phyloP scores from a whole-genome alignment of 495 filamentous ascomycete genomes.

The Trichoderma orchidacearum region DNA sequence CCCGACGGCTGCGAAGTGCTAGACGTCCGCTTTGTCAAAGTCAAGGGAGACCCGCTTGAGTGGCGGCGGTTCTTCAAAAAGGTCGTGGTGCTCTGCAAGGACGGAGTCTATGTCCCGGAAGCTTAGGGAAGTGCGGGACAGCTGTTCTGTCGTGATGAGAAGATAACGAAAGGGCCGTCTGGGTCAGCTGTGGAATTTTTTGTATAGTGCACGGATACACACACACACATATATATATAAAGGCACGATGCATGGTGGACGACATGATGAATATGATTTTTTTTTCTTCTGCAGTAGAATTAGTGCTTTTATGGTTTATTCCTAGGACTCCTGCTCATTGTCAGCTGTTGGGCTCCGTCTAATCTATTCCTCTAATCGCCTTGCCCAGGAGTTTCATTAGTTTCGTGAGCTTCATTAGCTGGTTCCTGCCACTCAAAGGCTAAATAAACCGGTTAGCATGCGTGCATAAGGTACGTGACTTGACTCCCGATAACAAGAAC shows the following conservation, averaged over 20 bases:
- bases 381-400: not conserved
- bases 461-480: too few species aligned
- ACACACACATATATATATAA: not conserved
- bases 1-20: conserved; percentile 45
- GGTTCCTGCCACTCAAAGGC: not conserved
- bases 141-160: not conserved
- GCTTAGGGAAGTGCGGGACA: conserved; percentile 12
- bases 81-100: conserved; percentile 69
- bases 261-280: not conserved
- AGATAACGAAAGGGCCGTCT: not conserved
- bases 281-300: too few species aligned
- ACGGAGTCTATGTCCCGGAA: conserved; percentile 51
- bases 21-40: conserved; percentile 86
- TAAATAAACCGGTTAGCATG: not conserved
- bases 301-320: not conserved
- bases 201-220: not conserved
- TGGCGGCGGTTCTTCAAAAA: conserved; percentile 97
- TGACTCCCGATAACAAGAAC: too few species aligned
- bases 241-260: not conserved
- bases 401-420: not conserved
- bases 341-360: not conserved
- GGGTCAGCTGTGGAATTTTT: not conserved
- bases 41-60: conserved; percentile 90
- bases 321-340: not conserved
- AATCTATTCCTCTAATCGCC: not conserved